Evolutionary conservation across 169 alveolate species (phyloP).

Genomic region (Plasmodium vivax): DNA sequence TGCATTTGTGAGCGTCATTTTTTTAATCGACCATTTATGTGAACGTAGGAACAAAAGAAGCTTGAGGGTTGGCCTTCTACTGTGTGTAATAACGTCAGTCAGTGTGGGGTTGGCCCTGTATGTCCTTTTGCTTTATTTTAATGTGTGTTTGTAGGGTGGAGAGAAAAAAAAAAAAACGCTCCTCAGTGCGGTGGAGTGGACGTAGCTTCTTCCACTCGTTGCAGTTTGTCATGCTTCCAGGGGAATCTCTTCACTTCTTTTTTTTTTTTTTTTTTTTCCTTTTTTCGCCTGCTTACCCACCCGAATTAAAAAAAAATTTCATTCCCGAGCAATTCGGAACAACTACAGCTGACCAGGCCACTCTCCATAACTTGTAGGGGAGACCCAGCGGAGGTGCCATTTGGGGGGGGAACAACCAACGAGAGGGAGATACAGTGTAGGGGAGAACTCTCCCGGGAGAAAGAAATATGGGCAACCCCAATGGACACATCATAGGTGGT

Average conservation of each 20-base stretch:
- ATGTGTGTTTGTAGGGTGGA: conserved; percentile 2
- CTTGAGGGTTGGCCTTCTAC: not conserved
- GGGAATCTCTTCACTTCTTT: not conserved
- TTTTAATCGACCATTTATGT: conserved; percentile 26
- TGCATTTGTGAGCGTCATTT: conserved; percentile 32
- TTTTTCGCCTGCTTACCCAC: not conserved
- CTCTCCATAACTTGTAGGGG: no score
- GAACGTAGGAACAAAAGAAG: not conserved
- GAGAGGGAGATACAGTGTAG: no score
- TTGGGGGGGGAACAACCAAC: no score
- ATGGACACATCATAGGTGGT: no score
- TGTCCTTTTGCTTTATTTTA: conserved; percentile 44
- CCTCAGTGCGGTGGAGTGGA: no score
- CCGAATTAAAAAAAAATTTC: not conserved
- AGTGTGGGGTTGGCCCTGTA: conserved; percentile 49
- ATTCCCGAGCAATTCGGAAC: no score
- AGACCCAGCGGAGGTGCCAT: no score
- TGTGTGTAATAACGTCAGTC: conserved; percentile 43
- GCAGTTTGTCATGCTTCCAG: not conserved
- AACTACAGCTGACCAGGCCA: no score
- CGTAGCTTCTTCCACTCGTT: no score
- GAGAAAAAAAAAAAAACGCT: not conserved
- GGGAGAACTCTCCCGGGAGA: no score
- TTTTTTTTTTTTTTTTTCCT: not conserved
- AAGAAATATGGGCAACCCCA: no score